A percentile compares a stretch with the other conserved stretches of the same genome.
These are phyloP conservation scores for Alliaria petiolata DNA, from an alignment of 345 rosid species.

Conservation along the genomic window DNA sequence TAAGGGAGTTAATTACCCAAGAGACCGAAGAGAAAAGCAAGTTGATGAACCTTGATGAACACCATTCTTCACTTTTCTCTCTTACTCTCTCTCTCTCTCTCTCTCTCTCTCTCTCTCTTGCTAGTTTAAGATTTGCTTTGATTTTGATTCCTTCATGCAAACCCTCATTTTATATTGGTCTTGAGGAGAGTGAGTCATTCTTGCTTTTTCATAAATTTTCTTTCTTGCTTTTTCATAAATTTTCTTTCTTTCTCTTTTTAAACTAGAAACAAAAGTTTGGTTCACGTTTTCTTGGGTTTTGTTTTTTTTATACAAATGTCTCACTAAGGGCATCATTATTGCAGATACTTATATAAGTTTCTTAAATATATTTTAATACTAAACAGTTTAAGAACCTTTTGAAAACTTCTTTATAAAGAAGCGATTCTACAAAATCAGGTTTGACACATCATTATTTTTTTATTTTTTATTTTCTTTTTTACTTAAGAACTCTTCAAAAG, in stretches of 20 bases:
- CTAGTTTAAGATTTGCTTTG: slow-evolving; percentile 8
- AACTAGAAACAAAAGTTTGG: slow-evolving; percentile 7
- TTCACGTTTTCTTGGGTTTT: slow-evolving; percentile 16
- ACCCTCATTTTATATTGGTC: slow-evolving; percentile 20
- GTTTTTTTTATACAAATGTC: background rate
- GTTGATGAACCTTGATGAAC: slow-evolving; percentile 32
- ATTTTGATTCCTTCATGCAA: slow-evolving; percentile 11
- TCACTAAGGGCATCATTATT: too few species aligned
- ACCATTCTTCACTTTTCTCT: slow-evolving; percentile 36
- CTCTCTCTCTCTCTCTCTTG: background rate
- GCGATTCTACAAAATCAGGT: too few species aligned
- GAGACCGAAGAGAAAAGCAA: slow-evolving; percentile 64
- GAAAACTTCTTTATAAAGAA: too few species aligned
- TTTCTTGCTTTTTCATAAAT: too few species aligned
- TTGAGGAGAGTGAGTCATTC: slow-evolving; percentile 1
- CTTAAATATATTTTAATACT: too few species aligned
- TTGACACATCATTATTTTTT: too few species aligned
- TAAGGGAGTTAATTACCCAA: slow-evolving; percentile 37
- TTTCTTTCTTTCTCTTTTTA: background rate
- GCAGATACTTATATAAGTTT: too few species aligned
- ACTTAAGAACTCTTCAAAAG: too few species aligned
- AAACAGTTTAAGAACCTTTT: too few species aligned
- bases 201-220: background rate
- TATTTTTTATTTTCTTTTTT: too few species aligned
- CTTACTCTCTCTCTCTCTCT: background rate